Conservation (phyloP, 306 rosid genomes). For the Quercus suber region DNA sequence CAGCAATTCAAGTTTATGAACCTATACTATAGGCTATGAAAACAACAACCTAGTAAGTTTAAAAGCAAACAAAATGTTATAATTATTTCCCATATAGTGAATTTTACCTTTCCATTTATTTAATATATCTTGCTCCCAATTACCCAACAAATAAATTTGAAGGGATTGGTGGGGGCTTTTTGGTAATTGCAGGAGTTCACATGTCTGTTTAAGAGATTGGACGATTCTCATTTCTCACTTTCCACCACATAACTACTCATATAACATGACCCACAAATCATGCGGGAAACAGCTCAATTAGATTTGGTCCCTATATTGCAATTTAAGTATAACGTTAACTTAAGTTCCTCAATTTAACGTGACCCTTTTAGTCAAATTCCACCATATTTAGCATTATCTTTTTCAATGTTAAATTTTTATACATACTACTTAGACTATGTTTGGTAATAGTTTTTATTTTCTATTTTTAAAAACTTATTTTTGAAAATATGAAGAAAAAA, state of each 20-base stretch:
- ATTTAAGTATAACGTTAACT: slow-evolving; percentile 6
- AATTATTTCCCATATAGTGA: no score
- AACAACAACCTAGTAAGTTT: neutral
- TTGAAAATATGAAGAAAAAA: no score
- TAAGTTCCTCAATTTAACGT: slow-evolving; percentile 14
- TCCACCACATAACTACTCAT: slow-evolving; percentile 82
- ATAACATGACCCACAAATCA: slow-evolving; percentile 88
- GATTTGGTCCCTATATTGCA: slow-evolving; percentile 42
- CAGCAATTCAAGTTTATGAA: no score
- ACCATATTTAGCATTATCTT: slow-evolving; percentile 5
- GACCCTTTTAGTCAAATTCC: slow-evolving; percentile 30
- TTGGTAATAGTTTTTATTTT: no score
- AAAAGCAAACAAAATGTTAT: neutral
- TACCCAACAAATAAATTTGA: slow-evolving; percentile 39
- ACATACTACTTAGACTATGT: neutral
- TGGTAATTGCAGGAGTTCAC: slow-evolving; percentile 74
- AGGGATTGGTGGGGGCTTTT: slow-evolving; percentile 42
- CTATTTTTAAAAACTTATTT: no score
- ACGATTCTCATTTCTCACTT: slow-evolving; percentile 63
- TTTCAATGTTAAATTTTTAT: neutral
- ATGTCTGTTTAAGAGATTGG: slow-evolving; percentile 61
- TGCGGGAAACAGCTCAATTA: slow-evolving; percentile 72
- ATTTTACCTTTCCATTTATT: no score
- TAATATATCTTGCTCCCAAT: neutral
- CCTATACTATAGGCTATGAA: no score